A percentile compares a stretch with the other conserved stretches of the same genome.
Conservation (phyloP, 805 yeast genomes). For the Candida germanica region DNA sequence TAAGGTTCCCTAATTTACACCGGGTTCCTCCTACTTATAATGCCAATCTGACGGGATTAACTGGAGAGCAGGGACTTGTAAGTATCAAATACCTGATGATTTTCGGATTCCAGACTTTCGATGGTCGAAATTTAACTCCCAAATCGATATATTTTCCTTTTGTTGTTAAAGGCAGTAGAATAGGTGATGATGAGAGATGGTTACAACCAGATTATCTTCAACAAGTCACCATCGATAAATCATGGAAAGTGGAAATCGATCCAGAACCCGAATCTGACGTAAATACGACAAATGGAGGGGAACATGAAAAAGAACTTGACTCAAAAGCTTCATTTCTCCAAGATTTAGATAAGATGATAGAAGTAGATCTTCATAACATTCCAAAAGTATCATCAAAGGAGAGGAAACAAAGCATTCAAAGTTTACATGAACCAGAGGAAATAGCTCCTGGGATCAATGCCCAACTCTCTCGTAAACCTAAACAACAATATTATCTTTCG, state of each 20-base stretch:
- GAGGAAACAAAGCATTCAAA: conserved; percentile 26
- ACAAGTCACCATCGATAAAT: conserved; percentile 21
- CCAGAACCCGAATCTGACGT: conserved; percentile 1
- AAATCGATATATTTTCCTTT: conserved; percentile 35
- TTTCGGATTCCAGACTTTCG: conserved; percentile 25
- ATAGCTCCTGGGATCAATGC: conserved; percentile 15
- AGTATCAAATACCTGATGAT: conserved; percentile 36
- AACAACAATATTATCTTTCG: conserved; percentile 36
- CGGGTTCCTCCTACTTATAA: conserved; percentile 41
- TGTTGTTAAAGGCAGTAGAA: conserved; percentile 22
- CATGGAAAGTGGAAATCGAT: conserved; percentile 21
- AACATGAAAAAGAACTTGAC: not conserved
- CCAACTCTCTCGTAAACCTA: conserved; percentile 26
- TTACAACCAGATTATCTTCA: conserved; percentile 27
- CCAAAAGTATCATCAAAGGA: conserved; percentile 33
- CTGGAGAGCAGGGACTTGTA: conserved; percentile 37
- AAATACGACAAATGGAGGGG: not conserved
- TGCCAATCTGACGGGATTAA: conserved; percentile 37
- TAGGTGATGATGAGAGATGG: conserved; percentile 27
- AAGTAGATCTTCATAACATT: conserved; percentile 28
- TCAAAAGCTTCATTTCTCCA: conserved; percentile 18
- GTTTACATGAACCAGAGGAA: conserved; percentile 15
- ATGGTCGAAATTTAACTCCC: conserved; percentile 13
- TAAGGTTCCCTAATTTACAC: conserved; percentile 23
- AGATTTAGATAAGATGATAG: conserved; percentile 32